Evolutionary conservation across 768 basidiomycete genomes (phyloP).

Genomic region (Termitomyces sp.): DNA sequence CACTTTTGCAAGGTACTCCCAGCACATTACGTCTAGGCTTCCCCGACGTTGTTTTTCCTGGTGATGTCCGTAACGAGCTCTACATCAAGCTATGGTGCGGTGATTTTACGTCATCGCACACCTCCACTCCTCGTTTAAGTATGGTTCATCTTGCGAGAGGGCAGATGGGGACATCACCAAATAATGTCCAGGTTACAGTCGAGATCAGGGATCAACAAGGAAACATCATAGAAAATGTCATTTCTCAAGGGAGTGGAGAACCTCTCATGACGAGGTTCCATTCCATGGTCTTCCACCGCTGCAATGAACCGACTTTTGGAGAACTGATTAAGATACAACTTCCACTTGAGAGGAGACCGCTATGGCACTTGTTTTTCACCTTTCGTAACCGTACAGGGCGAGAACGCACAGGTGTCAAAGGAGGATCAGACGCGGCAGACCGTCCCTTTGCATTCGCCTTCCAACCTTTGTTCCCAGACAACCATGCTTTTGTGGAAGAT

Average conservation of each 20-base stretch:
- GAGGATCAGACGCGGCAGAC: conserved; percentile 42
- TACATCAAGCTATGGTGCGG: conserved; percentile 97
- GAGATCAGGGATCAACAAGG: conserved; percentile 81
- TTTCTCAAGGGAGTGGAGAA: conserved; percentile 85
- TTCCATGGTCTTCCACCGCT: conserved; percentile 88
- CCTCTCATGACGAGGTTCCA: conserved; percentile 73
- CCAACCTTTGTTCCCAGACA: conserved; percentile 78
- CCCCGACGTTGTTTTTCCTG: conserved; percentile 94
- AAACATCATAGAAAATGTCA: conserved; percentile 56
- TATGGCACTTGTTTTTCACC: conserved; percentile 93
- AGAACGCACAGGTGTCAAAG: conserved; percentile 36
- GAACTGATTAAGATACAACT: conserved; percentile 88
- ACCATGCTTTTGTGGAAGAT: conserved; percentile 79
- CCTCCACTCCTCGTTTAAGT: conserved; percentile 46
- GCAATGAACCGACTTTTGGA: conserved; percentile 85
- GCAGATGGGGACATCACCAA: conserved; percentile 45
- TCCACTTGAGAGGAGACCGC: conserved; percentile 57
- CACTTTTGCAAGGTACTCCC: conserved; percentile 75
- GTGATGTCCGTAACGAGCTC: conserved; percentile 87
- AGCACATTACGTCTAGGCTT: conserved; percentile 87
- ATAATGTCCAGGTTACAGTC: conserved; percentile 85
- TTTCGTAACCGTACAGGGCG: conserved; percentile 70
- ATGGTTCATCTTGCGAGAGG: conserved; percentile 58
- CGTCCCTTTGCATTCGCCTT: conserved; percentile 90
- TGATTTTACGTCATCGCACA: conserved; percentile 63